These are phyloP conservation scores for Botryosphaeria dothidea DNA, from an alignment of 2,329 filamentous ascomycete species.

Conservation along the genomic window DNA sequence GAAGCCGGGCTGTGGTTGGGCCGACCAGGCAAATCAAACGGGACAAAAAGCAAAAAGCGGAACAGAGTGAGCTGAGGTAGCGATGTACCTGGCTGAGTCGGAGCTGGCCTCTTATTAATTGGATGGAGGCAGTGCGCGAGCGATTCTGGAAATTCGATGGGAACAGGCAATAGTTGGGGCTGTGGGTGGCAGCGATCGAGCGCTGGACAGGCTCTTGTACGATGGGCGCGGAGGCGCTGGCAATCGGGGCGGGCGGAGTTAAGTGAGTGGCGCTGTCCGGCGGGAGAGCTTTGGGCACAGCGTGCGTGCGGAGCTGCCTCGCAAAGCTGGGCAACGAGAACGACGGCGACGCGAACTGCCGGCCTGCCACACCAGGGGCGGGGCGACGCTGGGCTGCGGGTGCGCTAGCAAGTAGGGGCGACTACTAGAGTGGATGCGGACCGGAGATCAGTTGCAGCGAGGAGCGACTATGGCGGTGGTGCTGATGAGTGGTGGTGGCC, in stretches of 20 bases:
- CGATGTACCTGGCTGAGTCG: not conserved
- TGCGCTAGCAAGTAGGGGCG: not conserved
- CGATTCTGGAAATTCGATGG: constrained; percentile 9
- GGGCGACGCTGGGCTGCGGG: not conserved
- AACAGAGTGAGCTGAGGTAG: not conserved
- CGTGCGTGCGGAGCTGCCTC: not conserved
- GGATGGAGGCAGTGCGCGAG: not conserved
- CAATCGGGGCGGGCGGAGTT: constrained; percentile 16
- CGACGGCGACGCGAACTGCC: not conserved
- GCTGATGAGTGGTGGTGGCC: not conserved
- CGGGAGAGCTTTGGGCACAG: not conserved
- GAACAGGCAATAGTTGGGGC: constrained; percentile 3
- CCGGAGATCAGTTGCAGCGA: too few relatives aligned
- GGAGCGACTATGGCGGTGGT: not conserved
- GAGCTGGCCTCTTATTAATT: not conserved
- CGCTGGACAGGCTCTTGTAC: constrained; percentile 12
- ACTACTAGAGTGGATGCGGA: too few relatives aligned
- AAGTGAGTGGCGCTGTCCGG: constrained; percentile 17
- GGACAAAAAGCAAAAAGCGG: constrained; percentile 16
- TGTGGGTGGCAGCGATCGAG: constrained; percentile 10
- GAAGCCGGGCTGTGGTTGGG: not conserved
- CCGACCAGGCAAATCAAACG: constrained; percentile 7
- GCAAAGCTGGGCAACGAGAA: not conserved
- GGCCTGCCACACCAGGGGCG: not conserved
- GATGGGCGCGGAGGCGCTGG: constrained; percentile 9